A percentile compares a stretch with the other conserved stretches of the same genome.
Conservation (phyloP, 2,329 filamentous ascomycete species). For the Arthrobotrys megalospora region DNA sequence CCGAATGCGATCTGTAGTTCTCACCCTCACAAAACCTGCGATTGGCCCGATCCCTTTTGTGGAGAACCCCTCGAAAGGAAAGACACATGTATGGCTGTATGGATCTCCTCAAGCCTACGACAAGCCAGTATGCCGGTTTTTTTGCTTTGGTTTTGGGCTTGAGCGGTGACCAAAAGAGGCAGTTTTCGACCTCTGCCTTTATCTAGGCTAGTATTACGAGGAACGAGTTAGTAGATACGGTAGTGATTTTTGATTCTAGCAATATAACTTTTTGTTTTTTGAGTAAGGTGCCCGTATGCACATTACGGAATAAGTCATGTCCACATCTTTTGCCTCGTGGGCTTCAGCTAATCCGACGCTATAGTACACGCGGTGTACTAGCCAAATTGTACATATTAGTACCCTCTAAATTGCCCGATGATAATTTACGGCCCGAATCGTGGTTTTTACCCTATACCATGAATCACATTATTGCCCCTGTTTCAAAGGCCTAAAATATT, state of each 20-base stretch:
- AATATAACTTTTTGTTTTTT: slow-evolving; percentile 28
- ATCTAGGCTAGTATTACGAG: slow-evolving; percentile 2
- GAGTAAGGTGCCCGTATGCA: not conserved
- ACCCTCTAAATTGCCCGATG: not conserved
- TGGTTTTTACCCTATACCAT: slow-evolving; percentile 10
- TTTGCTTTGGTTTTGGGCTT: slow-evolving; percentile 13
- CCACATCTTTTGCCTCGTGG: slow-evolving; percentile 28
- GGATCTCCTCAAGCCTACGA: not conserved
- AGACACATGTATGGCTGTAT: not conserved
- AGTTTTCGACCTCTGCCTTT: slow-evolving; percentile 21
- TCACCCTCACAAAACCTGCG: slow-evolving; percentile 9
- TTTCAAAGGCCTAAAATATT: slow-evolving; percentile 3
- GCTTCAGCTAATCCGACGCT: slow-evolving; percentile 6
- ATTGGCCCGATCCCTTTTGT: slow-evolving; percentile 22
- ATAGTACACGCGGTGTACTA: not conserved
- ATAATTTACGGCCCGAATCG: slow-evolving; percentile 2
- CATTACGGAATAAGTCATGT: not conserved
- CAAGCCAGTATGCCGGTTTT: slow-evolving; percentile 1
- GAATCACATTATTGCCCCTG: slow-evolving; percentile 17
- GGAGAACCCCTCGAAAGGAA: slow-evolving; percentile 3
- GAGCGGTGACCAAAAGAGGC: slow-evolving; percentile 24
- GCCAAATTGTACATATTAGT: not conserved
- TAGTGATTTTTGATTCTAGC: slow-evolving; percentile 1
- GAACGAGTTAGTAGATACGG: not conserved
- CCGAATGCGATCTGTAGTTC: slow-evolving; percentile 16